phyloP scores from a whole-genome alignment of 176 grass and related monocot species.

The Bolboschoenus planiculmis region DNA sequence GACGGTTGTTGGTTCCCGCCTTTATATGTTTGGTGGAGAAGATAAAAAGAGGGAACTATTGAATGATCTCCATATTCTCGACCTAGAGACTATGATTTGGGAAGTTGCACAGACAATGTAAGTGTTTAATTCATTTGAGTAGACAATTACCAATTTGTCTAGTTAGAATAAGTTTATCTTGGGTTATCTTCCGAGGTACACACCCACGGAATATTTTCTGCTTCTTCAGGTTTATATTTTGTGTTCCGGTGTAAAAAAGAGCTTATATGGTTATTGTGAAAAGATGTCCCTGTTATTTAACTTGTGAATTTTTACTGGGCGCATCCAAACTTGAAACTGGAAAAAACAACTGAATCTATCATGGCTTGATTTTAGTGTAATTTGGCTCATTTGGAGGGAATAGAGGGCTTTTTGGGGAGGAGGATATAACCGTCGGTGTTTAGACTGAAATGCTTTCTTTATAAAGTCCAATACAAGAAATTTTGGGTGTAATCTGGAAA shows the following conservation, averaged over 20 bases:
- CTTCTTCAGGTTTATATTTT: not conserved
- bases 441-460: not conserved
- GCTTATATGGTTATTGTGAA: not conserved
- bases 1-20: constrained; percentile 49
- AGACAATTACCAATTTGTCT: not conserved
- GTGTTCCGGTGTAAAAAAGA: not conserved
- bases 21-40: constrained; percentile 97
- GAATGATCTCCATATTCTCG: constrained; percentile 85
- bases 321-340: not conserved
- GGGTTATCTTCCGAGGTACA: not conserved
- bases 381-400: not conserved
- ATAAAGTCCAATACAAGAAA: not conserved
- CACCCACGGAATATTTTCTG: not conserved
- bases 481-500: not conserved
- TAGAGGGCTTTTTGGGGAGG: not conserved
- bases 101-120: constrained; percentile 66
- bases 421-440: not conserved
- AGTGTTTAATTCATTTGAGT: constrained; percentile 25
- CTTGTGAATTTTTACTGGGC: not conserved
- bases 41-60: constrained; percentile 68
- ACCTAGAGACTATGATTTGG: constrained; percentile 95
- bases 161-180: not conserved
- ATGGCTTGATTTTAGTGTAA: not conserved
- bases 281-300: not conserved
- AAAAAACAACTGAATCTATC: not conserved